phyloP scores from a whole-genome alignment of 2,329 filamentous ascomycete genomes.

The Juglanconis oblonga region DNA sequence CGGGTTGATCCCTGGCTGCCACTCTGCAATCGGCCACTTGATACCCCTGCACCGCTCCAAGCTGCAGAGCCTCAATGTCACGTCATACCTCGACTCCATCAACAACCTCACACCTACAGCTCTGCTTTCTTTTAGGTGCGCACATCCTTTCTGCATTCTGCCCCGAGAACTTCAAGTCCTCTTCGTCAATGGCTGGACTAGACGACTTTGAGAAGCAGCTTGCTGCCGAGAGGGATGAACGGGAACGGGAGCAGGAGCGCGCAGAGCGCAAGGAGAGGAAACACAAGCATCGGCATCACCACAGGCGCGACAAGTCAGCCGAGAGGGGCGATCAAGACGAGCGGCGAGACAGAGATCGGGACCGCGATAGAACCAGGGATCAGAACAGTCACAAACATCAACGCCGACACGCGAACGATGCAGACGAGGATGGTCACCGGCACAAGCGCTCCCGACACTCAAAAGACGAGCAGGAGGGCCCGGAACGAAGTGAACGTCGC shows the following conservation, averaged over 20 bases:
- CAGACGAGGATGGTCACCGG: slow-evolving; percentile 21
- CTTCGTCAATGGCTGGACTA: slow-evolving; percentile 23
- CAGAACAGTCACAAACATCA: slow-evolving; percentile 32
- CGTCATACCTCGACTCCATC: background rate
- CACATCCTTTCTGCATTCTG: background rate
- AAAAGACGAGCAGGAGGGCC: slow-evolving; percentile 36
- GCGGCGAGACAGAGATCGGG: slow-evolving; percentile 23
- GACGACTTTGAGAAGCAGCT: slow-evolving; percentile 37
- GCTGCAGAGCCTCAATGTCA: background rate
- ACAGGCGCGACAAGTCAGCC: slow-evolving; percentile 27
- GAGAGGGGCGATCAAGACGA: slow-evolving; percentile 26
- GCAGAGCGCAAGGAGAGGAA: slow-evolving; percentile 27
- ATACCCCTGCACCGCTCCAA: background rate
- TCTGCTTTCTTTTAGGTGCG: background rate
- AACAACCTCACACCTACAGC: background rate
- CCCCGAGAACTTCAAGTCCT: background rate
- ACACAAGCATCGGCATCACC: slow-evolving; percentile 27
- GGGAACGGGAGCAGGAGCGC: slow-evolving; percentile 25
- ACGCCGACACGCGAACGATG: slow-evolving; percentile 45
- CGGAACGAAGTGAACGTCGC: slow-evolving; percentile 27
- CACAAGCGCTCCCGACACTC: slow-evolving; percentile 40
- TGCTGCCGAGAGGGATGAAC: slow-evolving; percentile 33
- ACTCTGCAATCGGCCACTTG: background rate
- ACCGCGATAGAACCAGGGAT: slow-evolving; percentile 24
- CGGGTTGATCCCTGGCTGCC: background rate